Percentiles rank a stretch among this genome's conserved stretches.
Conservation (phyloP, 768 basidiomycete genomes). For the Tylopilus cervinicoccineus region DNA sequence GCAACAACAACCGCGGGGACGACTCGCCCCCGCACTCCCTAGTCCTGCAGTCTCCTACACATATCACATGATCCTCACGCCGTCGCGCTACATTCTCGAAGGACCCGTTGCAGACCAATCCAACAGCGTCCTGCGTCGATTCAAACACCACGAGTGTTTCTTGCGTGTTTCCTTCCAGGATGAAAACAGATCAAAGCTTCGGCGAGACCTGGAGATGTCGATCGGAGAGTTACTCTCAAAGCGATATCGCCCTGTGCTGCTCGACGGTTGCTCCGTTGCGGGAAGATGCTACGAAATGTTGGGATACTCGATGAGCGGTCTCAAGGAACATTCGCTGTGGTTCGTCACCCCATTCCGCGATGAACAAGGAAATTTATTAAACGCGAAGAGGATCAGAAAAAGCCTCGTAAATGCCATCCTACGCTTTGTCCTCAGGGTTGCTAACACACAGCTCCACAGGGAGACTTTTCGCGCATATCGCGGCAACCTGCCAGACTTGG, state of each 20-base stretch:
- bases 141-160: slow-evolving; percentile 38
- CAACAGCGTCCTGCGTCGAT: slow-evolving; percentile 37
- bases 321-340: slow-evolving; percentile 46
- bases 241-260: slow-evolving; percentile 35
- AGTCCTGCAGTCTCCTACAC: slow-evolving; percentile 27
- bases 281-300: slow-evolving; percentile 45
- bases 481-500: slow-evolving; percentile 45
- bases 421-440: background rate
- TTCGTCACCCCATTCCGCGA: slow-evolving; percentile 43
- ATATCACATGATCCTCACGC: slow-evolving; percentile 39
- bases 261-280: slow-evolving; percentile 35
- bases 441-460: slow-evolving; percentile 25
- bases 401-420: slow-evolving; percentile 28
- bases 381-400: slow-evolving; percentile 29
- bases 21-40: slow-evolving; percentile 19
- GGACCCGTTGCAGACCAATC: slow-evolving; percentile 38
- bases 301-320: slow-evolving; percentile 52
- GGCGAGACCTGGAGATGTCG: slow-evolving; percentile 29
- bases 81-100: slow-evolving; percentile 36
- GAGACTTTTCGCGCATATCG: slow-evolving; percentile 36
- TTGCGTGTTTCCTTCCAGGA: slow-evolving; percentile 48
- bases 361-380: slow-evolving; percentile 18
- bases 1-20: slow-evolving; percentile 22
- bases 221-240: slow-evolving; percentile 30
- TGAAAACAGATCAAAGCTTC: slow-evolving; percentile 38